These are phyloP conservation scores for Pyrenula aspistea DNA, from an alignment of 495 filamentous ascomycete genomes.

Conservation along the genomic window DNA sequence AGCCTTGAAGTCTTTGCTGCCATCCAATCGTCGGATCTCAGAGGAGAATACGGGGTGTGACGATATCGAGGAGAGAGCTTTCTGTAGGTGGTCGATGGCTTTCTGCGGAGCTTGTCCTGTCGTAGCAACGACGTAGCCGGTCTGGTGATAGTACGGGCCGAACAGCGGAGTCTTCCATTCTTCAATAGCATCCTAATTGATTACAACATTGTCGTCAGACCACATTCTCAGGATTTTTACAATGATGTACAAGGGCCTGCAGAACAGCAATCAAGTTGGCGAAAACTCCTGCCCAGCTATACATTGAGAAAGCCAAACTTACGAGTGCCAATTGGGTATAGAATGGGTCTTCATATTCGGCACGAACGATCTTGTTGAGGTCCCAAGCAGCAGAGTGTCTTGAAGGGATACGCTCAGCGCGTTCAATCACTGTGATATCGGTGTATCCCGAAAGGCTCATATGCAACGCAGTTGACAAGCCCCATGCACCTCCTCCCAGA, in stretches of 20 bases:
- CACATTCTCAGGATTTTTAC: no score
- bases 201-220: no score
- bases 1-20: slow-evolving; percentile 21
- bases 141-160: slow-evolving; percentile 39
- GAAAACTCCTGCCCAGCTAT: no score
- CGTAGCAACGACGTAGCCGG: slow-evolving; percentile 39
- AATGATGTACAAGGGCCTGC: no score
- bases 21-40: slow-evolving; percentile 22
- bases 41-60: slow-evolving; percentile 19
- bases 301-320: no score
- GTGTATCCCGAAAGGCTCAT: slow-evolving; percentile 28
- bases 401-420: slow-evolving; percentile 25
- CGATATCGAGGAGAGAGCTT: slow-evolving; percentile 29
- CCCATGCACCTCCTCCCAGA: slow-evolving; percentile 35
- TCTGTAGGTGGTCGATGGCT: slow-evolving; percentile 29
- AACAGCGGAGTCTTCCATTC: slow-evolving; percentile 40
- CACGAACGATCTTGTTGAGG: slow-evolving; percentile 43
- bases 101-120: slow-evolving; percentile 33
- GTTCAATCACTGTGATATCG: slow-evolving; percentile 32
- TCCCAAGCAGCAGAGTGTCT: slow-evolving; percentile 35
- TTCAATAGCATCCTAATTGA: slow-evolving; percentile 31
- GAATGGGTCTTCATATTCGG: slow-evolving; percentile 42
- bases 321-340: slow-evolving; percentile 38
- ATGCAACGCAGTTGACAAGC: slow-evolving; percentile 37
- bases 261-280: no score